Percentiles rank a stretch among this genome's conserved stretches.
Evolutionary conservation across 106 monocot genomes (phyloP).

Genomic region (Agapanthus africanus): DNA sequence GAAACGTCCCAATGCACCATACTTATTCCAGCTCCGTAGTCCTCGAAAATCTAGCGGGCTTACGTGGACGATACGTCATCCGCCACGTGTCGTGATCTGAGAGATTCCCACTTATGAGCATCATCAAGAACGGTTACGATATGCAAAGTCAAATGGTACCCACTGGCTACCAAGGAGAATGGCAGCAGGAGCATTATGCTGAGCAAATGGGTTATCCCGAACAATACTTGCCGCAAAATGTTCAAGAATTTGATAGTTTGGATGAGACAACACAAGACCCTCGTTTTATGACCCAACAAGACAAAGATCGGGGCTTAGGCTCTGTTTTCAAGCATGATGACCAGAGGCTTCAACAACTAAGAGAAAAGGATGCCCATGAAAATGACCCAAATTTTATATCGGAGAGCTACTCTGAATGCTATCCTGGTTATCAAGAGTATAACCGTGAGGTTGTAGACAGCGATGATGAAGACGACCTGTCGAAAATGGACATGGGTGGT

Average conservation of each 20-base stretch:
- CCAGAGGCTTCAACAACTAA: slow-evolving; percentile 80
- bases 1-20: too few relatives aligned
- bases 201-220: slow-evolving; percentile 64
- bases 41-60: too few relatives aligned
- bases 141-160: slow-evolving; percentile 64
- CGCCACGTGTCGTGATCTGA: too few relatives aligned
- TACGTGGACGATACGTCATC: too few relatives aligned
- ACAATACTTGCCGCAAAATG: slow-evolving; percentile 64
- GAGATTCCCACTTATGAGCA: too few relatives aligned
- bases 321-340: slow-evolving; percentile 98
- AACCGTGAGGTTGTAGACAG: slow-evolving; percentile 81
- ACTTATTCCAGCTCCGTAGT: too few relatives aligned
- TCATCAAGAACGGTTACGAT: slow-evolving; percentile 86
- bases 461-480: slow-evolving; percentile 88
- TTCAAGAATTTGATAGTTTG: slow-evolving; percentile 52
- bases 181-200: slow-evolving; percentile 66
- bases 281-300: slow-evolving; percentile 85
- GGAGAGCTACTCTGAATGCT: slow-evolving; percentile 97
- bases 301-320: slow-evolving; percentile 86
- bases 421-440: slow-evolving; percentile 95
- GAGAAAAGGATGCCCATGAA: slow-evolving; percentile 94
- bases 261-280: slow-evolving; percentile 51
- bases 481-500: slow-evolving; percentile 99
- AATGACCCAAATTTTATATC: slow-evolving; percentile 96
- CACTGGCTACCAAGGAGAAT: slow-evolving; percentile 72